Evolutionary conservation across 202 grass and related monocot genomes (phyloP).

Genomic region (Carex arenaria): DNA sequence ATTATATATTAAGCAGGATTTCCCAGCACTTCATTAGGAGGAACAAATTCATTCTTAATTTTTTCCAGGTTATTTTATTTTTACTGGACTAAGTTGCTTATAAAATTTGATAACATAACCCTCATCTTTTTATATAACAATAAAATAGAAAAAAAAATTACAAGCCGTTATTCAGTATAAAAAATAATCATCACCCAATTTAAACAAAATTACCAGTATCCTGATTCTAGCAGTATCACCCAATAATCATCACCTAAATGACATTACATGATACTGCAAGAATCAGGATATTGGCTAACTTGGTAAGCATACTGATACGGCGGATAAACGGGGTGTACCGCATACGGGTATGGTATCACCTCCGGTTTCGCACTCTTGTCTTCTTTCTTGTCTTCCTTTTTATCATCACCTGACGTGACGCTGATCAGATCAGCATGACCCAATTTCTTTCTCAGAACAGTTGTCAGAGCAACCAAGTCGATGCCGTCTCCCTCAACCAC

Average conservation of each 20-base stretch:
- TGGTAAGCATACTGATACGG: neutral
- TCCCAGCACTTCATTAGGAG: too few relatives aligned
- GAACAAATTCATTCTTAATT: too few relatives aligned
- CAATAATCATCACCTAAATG: neutral
- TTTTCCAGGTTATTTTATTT: too few relatives aligned
- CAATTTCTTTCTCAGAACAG: slow-evolving; percentile 12
- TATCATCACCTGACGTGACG: neutral
- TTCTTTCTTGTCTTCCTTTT: neutral
- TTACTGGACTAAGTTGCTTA: too few relatives aligned
- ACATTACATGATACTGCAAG: slow-evolving; percentile 1
- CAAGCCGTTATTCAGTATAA: neutral
- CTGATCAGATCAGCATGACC: neutral
- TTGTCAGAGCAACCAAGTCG: slow-evolving; percentile 15
- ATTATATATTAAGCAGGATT: too few relatives aligned
- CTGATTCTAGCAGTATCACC: too few relatives aligned
- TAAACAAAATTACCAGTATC: too few relatives aligned
- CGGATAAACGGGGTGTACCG: neutral
- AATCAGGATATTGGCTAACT: too few relatives aligned
- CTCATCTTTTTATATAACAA: neutral
- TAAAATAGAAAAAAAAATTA: neutral
- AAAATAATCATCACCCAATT: neutral
- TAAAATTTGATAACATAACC: too few relatives aligned
- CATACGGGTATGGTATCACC: neutral
- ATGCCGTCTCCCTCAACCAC: slow-evolving; percentile 38
- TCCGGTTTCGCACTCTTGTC: neutral